phyloP scores from a whole-genome alignment of 108 stramenopile genomes.

The Aurantiochytrium sp. region DNA sequence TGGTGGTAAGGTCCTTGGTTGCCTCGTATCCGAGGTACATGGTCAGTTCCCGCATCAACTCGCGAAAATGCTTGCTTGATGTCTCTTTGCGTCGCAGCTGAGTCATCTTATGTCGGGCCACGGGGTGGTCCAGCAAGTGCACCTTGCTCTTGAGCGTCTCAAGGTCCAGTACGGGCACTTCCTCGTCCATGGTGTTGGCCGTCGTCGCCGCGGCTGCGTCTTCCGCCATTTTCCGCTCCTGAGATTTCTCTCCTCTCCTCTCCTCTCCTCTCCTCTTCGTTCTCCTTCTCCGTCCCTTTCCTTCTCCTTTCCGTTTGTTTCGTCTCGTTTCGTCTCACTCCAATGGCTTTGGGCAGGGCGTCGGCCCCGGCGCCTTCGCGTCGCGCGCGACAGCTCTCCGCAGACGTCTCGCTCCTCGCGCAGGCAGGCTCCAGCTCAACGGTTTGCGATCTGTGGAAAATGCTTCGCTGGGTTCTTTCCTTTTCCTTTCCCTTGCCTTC shows the following conservation, averaged over 20 bases:
- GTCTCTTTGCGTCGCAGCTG: constrained; percentile 54
- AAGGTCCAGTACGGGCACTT: not conserved
- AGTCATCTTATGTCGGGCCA: constrained; percentile 40
- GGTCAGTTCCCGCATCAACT: constrained; percentile 77
- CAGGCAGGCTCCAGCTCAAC: too few relatives aligned
- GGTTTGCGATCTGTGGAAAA: too few relatives aligned
- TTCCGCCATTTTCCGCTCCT: not conserved
- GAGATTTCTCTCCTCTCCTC: not conserved
- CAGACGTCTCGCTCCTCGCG: too few relatives aligned
- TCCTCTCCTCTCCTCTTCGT: not conserved
- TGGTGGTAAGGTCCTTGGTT: constrained; percentile 63
- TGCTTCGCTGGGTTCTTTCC: too few relatives aligned
- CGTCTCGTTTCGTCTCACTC: not conserved
- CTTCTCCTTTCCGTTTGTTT: not conserved
- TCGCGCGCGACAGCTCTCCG: too few relatives aligned
- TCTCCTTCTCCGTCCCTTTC: not conserved
- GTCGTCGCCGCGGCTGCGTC: not conserved
- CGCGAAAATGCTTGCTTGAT: constrained; percentile 65
- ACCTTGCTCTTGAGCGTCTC: constrained; percentile 3
- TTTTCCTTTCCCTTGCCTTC: too few relatives aligned
- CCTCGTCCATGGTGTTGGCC: not conserved
- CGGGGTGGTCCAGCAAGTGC: not conserved
- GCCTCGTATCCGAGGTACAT: constrained; percentile 96
- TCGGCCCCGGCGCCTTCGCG: too few relatives aligned
- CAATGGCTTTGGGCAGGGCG: too few relatives aligned